Conservation (phyloP, 768 basidiomycete genomes). For the Rhodocollybia butyracea region DNA sequence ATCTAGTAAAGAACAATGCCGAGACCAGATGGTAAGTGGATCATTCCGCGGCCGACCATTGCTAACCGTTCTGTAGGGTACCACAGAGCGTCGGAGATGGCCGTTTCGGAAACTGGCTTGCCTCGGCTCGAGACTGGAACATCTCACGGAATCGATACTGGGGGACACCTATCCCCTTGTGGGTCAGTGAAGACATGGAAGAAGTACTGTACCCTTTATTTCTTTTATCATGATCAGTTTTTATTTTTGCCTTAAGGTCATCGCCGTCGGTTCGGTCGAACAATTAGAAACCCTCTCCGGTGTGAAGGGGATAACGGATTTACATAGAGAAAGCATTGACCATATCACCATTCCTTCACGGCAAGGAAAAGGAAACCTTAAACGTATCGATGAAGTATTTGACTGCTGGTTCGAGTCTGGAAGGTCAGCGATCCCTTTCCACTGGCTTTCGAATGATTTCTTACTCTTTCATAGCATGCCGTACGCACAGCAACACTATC, state of each 20-base stretch:
- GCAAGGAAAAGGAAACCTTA: constrained; percentile 80
- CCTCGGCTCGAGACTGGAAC: constrained; percentile 99
- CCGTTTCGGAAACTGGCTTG: constrained; percentile 95
- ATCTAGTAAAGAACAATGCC: constrained; percentile 88
- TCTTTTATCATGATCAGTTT: not conserved
- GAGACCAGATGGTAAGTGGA: constrained; percentile 75
- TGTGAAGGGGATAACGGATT: constrained; percentile 75
- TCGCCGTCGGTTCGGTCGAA: constrained; percentile 84
- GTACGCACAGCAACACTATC: constrained; percentile 95
- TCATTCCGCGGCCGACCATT: constrained; percentile 1
- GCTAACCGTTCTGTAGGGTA: constrained; percentile 69
- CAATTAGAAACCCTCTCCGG: constrained; percentile 88
- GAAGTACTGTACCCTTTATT: constrained; percentile 52
- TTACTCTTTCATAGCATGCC: constrained; percentile 72
- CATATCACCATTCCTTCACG: constrained; percentile 94
- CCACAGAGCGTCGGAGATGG: constrained; percentile 88
- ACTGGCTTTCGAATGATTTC: not conserved
- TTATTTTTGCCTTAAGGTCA: constrained; percentile 44
- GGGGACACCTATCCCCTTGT: constrained; percentile 97
- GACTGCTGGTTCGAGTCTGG: constrained; percentile 99
- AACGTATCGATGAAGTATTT: constrained; percentile 95
- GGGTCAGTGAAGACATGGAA: constrained; percentile 90
- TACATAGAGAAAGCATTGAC: constrained; percentile 94
- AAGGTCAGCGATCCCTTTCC: no score
- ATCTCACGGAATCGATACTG: constrained; percentile 98